A percentile compares a stretch with the other conserved stretches of the same genome.
Conservation (phyloP, 2,329 filamentous ascomycete species). For the Scorias spongiosa region DNA sequence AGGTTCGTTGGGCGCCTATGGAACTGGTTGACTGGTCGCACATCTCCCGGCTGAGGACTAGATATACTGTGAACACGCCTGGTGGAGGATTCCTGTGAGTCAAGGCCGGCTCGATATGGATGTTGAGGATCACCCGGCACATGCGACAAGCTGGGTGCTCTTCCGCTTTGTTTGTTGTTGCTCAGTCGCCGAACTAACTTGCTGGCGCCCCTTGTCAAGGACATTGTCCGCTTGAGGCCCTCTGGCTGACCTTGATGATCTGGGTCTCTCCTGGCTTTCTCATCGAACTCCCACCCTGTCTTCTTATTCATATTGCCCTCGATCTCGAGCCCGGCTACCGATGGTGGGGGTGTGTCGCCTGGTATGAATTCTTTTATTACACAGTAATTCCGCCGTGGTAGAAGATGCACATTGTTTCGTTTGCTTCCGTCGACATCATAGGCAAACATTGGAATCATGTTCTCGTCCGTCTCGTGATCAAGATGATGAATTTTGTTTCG, state of each 20-base stretch:
- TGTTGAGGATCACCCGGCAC: neutral
- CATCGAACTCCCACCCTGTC: neutral
- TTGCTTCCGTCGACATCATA: conserved; percentile 79
- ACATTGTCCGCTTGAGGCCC: conserved; percentile 19
- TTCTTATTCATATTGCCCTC: neutral
- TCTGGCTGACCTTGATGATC: conserved; percentile 16
- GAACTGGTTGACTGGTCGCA: conserved; percentile 23
- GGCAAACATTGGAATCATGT: conserved; percentile 87
- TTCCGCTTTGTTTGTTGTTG: conserved; percentile 13
- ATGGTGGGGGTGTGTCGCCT: conserved; percentile 55
- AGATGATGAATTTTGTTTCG: conserved; percentile 63
- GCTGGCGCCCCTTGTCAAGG: conserved; percentile 20
- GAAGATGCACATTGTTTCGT: conserved; percentile 77
- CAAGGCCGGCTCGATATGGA: neutral
- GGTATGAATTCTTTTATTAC: conserved; percentile 75
- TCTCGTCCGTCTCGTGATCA: conserved; percentile 66
- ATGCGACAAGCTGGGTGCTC: conserved; percentile 2
- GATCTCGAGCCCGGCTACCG: conserved; percentile 35
- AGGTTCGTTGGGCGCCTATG: conserved; percentile 29
- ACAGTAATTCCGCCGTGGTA: conserved; percentile 91
- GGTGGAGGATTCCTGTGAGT: neutral
- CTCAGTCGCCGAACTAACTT: conserved; percentile 29
- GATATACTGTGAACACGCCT: conserved; percentile 3
- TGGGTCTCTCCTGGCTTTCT: neutral
- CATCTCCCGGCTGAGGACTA: conserved; percentile 1